A percentile compares a stretch with the other conserved stretches of the same genome.
phyloP scores from a whole-genome alignment of 2,329 filamentous ascomycete genomes.

The Macrophomina phaseolina region DNA sequence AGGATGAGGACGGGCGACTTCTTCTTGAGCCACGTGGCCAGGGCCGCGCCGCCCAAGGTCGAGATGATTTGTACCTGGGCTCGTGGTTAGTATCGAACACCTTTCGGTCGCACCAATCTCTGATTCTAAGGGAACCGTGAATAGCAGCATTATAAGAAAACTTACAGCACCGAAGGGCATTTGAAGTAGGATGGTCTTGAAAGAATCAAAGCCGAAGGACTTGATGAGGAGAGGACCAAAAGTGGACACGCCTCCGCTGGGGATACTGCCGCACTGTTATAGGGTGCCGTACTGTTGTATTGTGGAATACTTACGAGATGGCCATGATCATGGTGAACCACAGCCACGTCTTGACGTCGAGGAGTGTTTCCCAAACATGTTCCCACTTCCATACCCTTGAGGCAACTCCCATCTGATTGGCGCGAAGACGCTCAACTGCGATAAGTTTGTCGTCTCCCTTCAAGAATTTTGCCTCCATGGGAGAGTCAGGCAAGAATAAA shows the following conservation, averaged over 20 bases:
- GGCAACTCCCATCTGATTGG: constrained; percentile 50
- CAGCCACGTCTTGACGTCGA: constrained; percentile 66
- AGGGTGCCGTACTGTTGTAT: constrained; percentile 42
- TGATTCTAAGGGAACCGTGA: too few species aligned
- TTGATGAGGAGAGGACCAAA: constrained; percentile 55
- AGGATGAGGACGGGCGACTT: constrained; percentile 62
- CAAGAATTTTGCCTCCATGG: constrained; percentile 65
- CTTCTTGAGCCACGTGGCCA: constrained; percentile 60
- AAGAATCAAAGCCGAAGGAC: constrained; percentile 45
- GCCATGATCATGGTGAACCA: constrained; percentile 62
- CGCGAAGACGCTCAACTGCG: constrained; percentile 60
- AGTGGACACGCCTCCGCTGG: constrained; percentile 58
- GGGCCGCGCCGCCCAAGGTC: constrained; percentile 63
- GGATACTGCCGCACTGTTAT: constrained; percentile 34
- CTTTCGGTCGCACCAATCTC: too few species aligned
- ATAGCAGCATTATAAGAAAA: too few species aligned
- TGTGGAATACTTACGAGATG: constrained; percentile 39
- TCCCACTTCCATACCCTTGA: constrained; percentile 58
- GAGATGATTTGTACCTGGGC: constrained; percentile 49
- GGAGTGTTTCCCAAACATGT: constrained; percentile 59
- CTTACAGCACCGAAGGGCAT: background rate
- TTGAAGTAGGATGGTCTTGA: background rate
- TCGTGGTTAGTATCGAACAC: too few species aligned
- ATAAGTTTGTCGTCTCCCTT: constrained; percentile 62
- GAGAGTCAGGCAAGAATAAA: constrained; percentile 67